Conservation (phyloP, 345 rosid species). For the Euclidium syriacum region DNA sequence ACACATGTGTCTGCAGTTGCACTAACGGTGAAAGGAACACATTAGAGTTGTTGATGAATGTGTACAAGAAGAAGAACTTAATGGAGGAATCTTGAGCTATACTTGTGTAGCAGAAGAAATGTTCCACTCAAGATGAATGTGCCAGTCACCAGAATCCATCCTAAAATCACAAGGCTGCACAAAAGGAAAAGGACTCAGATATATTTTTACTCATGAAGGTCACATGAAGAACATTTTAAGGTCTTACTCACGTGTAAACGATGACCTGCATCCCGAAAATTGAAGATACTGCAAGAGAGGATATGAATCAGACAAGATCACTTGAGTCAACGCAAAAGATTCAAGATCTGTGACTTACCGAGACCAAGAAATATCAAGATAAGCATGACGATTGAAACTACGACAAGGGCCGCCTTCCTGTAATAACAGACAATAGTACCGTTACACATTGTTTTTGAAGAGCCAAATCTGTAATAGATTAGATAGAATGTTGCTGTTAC, state of each 20-base stretch:
- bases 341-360: slow-evolving; percentile 39
- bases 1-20: slow-evolving; percentile 84
- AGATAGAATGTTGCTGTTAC: slow-evolving; percentile 33
- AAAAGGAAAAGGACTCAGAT: slow-evolving; percentile 13
- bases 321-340: neutral
- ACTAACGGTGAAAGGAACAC: slow-evolving; percentile 31
- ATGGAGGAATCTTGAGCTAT: slow-evolving; percentile 27
- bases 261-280: slow-evolving; percentile 71
- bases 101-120: slow-evolving; percentile 91
- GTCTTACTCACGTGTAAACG: slow-evolving; percentile 65
- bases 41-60: neutral
- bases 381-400: slow-evolving; percentile 73
- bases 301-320: neutral
- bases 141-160: slow-evolving; percentile 91
- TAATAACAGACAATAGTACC: slow-evolving; percentile 15
- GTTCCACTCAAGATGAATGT: slow-evolving; percentile 82
- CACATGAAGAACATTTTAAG: neutral
- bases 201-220: neutral
- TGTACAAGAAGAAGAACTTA: neutral
- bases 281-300: slow-evolving; percentile 55
- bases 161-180: slow-evolving; percentile 73
- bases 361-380: slow-evolving; percentile 71
- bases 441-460: neutral
- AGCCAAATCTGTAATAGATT: neutral
- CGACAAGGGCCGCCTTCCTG: slow-evolving; percentile 69